phyloP scores from a whole-genome alignment of 2,329 filamentous ascomycete genomes.

The Blastomyces emzantsi region DNA sequence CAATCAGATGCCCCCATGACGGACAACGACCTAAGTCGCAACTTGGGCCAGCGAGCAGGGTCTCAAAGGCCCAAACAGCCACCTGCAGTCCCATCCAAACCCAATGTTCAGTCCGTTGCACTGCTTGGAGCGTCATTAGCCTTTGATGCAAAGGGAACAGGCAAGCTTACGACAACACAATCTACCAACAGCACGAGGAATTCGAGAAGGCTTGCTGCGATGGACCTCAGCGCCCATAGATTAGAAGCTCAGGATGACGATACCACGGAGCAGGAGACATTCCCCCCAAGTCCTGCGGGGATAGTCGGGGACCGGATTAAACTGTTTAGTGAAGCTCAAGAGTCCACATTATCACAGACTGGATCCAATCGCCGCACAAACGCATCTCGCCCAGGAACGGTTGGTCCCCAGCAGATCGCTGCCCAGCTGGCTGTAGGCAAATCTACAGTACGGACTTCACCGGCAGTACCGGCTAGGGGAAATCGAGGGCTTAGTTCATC shows the following conservation, averaged over 20 bases:
- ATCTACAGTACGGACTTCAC: conserved; percentile 14
- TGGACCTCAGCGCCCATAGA: conserved; percentile 10
- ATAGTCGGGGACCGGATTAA: conserved; percentile 34
- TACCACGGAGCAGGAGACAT: conserved; percentile 18
- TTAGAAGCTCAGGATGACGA: conserved; percentile 3
- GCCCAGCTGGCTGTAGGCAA: conserved; percentile 28
- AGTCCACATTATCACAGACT: conserved; percentile 12
- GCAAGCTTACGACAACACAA: conserved; percentile 16
- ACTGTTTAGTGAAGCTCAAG: conserved; percentile 23
- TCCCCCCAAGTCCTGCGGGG: conserved; percentile 24
- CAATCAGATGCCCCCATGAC: neutral
- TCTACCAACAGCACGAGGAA: conserved; percentile 16
- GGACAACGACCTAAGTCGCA: neutral
- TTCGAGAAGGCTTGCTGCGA: conserved; percentile 18
- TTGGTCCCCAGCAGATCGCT: conserved; percentile 27
- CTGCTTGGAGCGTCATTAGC: conserved; percentile 32
- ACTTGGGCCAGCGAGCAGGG: neutral
- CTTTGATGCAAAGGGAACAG: conserved; percentile 23
- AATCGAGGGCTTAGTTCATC: neutral
- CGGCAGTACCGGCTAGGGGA: neutral
- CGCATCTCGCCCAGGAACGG: conserved; percentile 15
- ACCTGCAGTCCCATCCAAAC: conserved; percentile 3
- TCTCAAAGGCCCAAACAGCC: neutral
- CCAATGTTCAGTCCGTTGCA: conserved; percentile 18
- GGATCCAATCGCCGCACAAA: conserved; percentile 14